These are phyloP conservation scores for Colletotrichum zoysiae DNA, from an alignment of 2,329 filamentous ascomycete genomes.

Conservation along the genomic window DNA sequence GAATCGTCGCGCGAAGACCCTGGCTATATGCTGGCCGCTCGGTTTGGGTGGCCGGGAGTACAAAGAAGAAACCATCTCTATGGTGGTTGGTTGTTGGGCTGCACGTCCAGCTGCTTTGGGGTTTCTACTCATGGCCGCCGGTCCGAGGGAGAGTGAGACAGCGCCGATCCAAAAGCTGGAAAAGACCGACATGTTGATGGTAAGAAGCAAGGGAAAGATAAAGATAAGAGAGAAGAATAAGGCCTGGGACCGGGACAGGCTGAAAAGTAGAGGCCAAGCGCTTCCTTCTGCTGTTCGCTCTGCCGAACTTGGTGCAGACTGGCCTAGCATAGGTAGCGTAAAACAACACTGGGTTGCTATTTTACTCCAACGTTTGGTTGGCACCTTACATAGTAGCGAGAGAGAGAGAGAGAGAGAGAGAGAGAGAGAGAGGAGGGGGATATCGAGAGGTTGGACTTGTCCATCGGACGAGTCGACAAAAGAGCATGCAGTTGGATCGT, in stretches of 20 bases:
- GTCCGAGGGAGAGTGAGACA: constrained; percentile 31
- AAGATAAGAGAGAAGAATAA: neutral
- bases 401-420: neutral
- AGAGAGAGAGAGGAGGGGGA: neutral
- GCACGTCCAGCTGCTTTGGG: neutral
- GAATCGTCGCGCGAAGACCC: constrained; percentile 6
- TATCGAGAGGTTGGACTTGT: constrained; percentile 5
- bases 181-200: constrained; percentile 23
- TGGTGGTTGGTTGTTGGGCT: neutral
- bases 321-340: neutral
- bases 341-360: neutral
- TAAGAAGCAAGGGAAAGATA: constrained; percentile 31
- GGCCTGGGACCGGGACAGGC: constrained; percentile 8
- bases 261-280: constrained; percentile 7
- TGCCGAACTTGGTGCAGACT: neutral
- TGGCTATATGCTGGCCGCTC: constrained; percentile 7
- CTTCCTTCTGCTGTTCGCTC: constrained; percentile 5
- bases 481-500: constrained; percentile 9
- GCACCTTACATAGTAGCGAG: neutral
- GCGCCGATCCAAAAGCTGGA: constrained; percentile 11
- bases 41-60: constrained; percentile 8
- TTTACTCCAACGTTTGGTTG: constrained; percentile 4
- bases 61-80: constrained; percentile 7
- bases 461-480: constrained; percentile 24
- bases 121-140: neutral